A percentile compares a stretch with the other conserved stretches of the same genome.
Conservation (phyloP, 2,329 filamentous ascomycete genomes). For the Periconia sp. region DNA sequence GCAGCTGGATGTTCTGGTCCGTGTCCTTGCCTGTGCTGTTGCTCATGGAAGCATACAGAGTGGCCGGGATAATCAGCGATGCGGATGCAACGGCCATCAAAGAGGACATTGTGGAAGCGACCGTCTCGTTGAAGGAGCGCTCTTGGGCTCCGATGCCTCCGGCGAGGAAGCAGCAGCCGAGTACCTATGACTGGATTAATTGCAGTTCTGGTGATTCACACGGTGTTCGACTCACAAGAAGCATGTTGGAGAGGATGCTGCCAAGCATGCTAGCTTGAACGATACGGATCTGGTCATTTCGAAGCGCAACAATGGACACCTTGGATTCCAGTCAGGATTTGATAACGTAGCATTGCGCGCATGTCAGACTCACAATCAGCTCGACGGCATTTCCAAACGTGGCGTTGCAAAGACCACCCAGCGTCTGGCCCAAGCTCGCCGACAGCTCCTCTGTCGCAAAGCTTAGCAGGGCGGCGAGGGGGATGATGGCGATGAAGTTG, state of each 20-base stretch:
- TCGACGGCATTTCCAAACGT: conserved; percentile 84
- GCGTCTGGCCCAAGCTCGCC: conserved; percentile 72
- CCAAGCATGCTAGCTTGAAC: conserved; percentile 99
- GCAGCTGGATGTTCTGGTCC: conserved; percentile 55
- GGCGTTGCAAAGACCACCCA: conserved; percentile 76
- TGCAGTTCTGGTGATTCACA: conserved; percentile 21
- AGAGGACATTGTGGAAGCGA: conserved; percentile 76
- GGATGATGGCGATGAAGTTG: conserved; percentile 83
- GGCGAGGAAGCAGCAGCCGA: conserved; percentile 61
- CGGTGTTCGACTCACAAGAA: conserved; percentile 62
- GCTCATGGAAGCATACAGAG: conserved; percentile 56
- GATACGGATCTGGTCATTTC: conserved; percentile 85
- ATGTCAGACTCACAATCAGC: conserved; percentile 71
- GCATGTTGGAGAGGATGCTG: conserved; percentile 91
- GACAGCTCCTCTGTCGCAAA: conserved; percentile 82
- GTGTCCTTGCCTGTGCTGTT: conserved; percentile 47
- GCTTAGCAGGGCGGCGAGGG: conserved; percentile 73
- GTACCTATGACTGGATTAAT: conserved; percentile 55
- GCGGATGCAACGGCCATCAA: conserved; percentile 63
- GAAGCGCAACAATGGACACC: conserved; percentile 91
- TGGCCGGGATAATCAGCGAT: conserved; percentile 60
- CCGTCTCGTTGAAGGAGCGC: conserved; percentile 71
- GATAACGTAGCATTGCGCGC: too few species aligned
- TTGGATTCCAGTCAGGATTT: too few species aligned
- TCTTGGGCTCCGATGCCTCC: conserved; percentile 54